phyloP scores from a whole-genome alignment of 805 yeast genomes.

The Kurtzmaniella fragi region DNA sequence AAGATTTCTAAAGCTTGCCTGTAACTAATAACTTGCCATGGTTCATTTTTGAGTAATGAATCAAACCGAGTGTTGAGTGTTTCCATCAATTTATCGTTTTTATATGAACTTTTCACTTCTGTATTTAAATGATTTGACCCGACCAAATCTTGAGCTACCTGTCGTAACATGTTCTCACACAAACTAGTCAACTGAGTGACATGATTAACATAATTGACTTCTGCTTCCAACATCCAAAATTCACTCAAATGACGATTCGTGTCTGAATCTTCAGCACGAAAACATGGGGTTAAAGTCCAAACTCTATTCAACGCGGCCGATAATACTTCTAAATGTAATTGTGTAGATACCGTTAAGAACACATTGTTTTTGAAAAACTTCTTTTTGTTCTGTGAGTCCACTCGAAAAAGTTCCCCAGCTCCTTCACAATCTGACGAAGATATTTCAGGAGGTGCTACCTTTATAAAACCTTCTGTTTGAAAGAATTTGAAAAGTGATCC shows the following conservation, averaged over 20 bases:
- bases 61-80: constrained; percentile 41
- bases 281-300: constrained; percentile 88
- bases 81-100: constrained; percentile 21
- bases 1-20: constrained; percentile 61
- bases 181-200: constrained; percentile 59
- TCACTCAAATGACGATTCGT: constrained; percentile 90
- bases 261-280: constrained; percentile 88
- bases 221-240: constrained; percentile 98
- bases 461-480: constrained; percentile 48
- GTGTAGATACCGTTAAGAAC: constrained; percentile 85
- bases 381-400: constrained; percentile 34
- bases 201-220: constrained; percentile 59
- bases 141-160: constrained; percentile 22
- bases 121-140: constrained; percentile 1
- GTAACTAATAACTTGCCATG: constrained; percentile 74
- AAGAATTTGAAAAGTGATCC: constrained; percentile 50
- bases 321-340: constrained; percentile 80
- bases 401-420: constrained; percentile 82
- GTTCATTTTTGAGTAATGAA: constrained; percentile 28
- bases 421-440: constrained; percentile 96
- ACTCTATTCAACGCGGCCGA: constrained; percentile 72
- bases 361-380: constrained; percentile 63
- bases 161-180: constrained; percentile 66
- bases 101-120: constrained; percentile 11
- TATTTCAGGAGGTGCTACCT: constrained; percentile 80